These are phyloP conservation scores for Dioscorea zingiberensis DNA, from an alignment of 106 monocot genomes.

Conservation along the genomic window DNA sequence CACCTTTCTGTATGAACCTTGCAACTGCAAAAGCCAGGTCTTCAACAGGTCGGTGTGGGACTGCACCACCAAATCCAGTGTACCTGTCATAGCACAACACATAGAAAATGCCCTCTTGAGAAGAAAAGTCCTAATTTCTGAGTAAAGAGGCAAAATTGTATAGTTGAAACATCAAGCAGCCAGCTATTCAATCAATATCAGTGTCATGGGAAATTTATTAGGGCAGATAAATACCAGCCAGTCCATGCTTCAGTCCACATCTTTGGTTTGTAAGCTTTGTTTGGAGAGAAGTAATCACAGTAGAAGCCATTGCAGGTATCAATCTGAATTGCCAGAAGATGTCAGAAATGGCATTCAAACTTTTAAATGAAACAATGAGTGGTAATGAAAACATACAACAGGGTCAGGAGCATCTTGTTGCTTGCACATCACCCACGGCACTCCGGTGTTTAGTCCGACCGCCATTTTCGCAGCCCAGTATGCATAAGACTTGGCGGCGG, in stretches of 20 bases:
- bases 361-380: background rate
- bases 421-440: slow-evolving; percentile 21
- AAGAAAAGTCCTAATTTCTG: too few species aligned
- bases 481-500: slow-evolving; percentile 3
- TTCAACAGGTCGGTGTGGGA: slow-evolving; percentile 34
- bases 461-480: slow-evolving; percentile 18
- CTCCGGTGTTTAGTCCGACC: slow-evolving; percentile 11
- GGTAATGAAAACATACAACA: slow-evolving; percentile 10
- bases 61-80: slow-evolving; percentile 28
- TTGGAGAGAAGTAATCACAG: slow-evolving; percentile 45
- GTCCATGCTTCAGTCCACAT: slow-evolving; percentile 54
- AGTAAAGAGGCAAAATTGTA: too few species aligned
- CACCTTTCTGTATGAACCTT: slow-evolving; percentile 42
- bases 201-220: background rate
- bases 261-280: slow-evolving; percentile 33
- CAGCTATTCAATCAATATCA: background rate
- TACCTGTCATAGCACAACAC: slow-evolving; percentile 22
- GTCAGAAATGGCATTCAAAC: background rate
- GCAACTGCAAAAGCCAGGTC: slow-evolving; percentile 45
- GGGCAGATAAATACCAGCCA: slow-evolving; percentile 23
- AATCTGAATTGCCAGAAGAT: slow-evolving; percentile 21
- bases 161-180: background rate
- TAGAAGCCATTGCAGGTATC: slow-evolving; percentile 56
- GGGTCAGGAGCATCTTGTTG: slow-evolving; percentile 20
- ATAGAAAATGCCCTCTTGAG: background rate